These are phyloP conservation scores for Annulohypoxylon moriforme DNA, from an alignment of 495 filamentous ascomycete species.

Conservation along the genomic window DNA sequence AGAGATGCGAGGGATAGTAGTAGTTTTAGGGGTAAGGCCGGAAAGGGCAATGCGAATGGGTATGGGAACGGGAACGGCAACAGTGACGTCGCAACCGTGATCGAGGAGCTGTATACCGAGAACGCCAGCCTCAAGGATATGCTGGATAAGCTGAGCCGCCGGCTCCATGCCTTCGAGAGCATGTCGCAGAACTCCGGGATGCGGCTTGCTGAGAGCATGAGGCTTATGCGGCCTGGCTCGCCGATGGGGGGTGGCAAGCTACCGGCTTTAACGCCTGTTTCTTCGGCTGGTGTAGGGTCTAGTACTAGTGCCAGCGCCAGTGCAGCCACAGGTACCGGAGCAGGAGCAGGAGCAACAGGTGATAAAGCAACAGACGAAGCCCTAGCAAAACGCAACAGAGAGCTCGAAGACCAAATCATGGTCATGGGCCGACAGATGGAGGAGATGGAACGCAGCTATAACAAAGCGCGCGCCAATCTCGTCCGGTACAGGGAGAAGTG, in stretches of 20 bases:
- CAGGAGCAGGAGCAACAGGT: constrained; percentile 4
- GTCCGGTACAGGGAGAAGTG: constrained; percentile 79
- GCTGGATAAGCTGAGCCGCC: constrained; percentile 79
- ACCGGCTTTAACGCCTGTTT: not conserved
- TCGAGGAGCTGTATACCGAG: constrained; percentile 86
- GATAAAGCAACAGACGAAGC: constrained; percentile 43
- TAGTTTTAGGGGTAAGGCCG: not conserved
- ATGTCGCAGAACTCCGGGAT: constrained; percentile 82
- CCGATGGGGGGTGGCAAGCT: constrained; percentile 42
- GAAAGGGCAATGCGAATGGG: no score
- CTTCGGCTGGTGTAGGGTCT: not conserved
- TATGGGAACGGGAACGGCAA: not conserved
- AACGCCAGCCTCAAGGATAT: constrained; percentile 79
- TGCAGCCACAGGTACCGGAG: not conserved
- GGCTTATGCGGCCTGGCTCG: constrained; percentile 67
- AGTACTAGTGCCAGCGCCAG: not conserved
- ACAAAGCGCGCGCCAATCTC: constrained; percentile 73
- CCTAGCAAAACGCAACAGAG: constrained; percentile 58
- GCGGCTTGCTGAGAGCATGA: constrained; percentile 82
- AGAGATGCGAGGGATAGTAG: not conserved
- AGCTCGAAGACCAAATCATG: constrained; percentile 68
- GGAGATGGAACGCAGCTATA: constrained; percentile 70
- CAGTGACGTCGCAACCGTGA: constrained; percentile 61
- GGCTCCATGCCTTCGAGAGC: constrained; percentile 86
- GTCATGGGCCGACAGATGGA: constrained; percentile 65